Conservation (phyloP, 805 yeast genomes). For the Phaffomyces opuntiae region DNA sequence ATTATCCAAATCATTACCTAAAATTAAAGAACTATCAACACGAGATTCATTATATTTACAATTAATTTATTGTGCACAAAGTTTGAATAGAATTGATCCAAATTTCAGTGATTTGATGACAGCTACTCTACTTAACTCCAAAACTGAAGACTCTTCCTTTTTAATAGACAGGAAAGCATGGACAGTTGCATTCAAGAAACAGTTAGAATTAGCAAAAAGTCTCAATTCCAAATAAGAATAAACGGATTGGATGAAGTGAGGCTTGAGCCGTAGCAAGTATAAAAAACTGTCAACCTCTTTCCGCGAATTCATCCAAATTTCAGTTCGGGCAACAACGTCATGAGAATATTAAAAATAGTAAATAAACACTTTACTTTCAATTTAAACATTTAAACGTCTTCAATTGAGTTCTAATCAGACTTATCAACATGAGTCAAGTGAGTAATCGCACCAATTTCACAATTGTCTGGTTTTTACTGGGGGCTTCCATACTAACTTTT, state of each 20-base stretch:
- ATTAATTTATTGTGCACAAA: constrained; percentile 81
- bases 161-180: constrained; percentile 34
- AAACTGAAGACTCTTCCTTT: constrained; percentile 1
- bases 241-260: too few species aligned
- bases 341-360: background rate
- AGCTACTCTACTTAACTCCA: constrained; percentile 28
- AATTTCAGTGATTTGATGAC: constrained; percentile 58
- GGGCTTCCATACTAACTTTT: background rate
- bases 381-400: background rate
- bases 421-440: constrained; percentile 1
- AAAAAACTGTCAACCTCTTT: too few species aligned
- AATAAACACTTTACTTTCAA: background rate
- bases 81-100: constrained; percentile 63
- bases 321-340: constrained; percentile 16
- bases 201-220: constrained; percentile 4
- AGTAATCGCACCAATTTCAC: background rate
- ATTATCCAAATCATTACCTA: constrained; percentile 24
- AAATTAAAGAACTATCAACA: constrained; percentile 32
- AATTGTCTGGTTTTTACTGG: background rate
- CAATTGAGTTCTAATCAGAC: background rate
- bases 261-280: too few species aligned
- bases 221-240: background rate
- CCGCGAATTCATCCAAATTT: constrained; percentile 3
- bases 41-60: constrained; percentile 72
- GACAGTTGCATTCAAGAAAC: constrained; percentile 19